Evolutionary conservation across 345 rosid genomes (phyloP).

Genomic region (Barbarea vulgaris): DNA sequence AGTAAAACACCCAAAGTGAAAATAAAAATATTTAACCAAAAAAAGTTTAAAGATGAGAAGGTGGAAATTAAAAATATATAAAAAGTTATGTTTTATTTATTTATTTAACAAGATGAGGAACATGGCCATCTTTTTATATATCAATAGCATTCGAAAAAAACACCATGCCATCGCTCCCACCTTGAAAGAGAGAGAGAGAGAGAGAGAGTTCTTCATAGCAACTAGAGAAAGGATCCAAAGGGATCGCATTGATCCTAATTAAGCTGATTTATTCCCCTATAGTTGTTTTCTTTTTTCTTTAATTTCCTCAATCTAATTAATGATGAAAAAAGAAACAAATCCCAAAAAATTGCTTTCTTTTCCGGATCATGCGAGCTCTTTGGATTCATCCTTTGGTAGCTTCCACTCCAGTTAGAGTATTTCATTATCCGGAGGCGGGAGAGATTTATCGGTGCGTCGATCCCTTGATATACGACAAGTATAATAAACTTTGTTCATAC

Average conservation of each 20-base stretch:
- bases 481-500: not conserved
- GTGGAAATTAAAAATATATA: conserved; percentile 22
- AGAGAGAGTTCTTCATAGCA: conserved; percentile 44
- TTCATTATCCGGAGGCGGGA: conserved; percentile 20
- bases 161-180: conserved; percentile 50
- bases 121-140: conserved; percentile 53
- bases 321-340: not conserved
- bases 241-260: conserved; percentile 99
- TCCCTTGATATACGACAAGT: conserved; percentile 9
- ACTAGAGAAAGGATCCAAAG: conserved; percentile 96
- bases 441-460: conserved; percentile 28
- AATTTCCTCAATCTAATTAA: conserved; percentile 17
- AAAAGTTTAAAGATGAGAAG: conserved; percentile 19
- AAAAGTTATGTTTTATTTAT: conserved; percentile 6
- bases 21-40: conserved; percentile 22
- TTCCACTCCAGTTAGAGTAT: conserved; percentile 29
- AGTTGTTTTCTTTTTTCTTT: not conserved
- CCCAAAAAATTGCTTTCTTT: conserved; percentile 17
- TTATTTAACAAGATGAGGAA: conserved; percentile 40
- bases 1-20: conserved; percentile 19
- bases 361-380: conserved; percentile 92
- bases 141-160: conserved; percentile 39
- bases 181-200: conserved; percentile 24
- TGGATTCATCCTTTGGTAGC: conserved; percentile 85
- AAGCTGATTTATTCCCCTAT: conserved; percentile 26